phyloP scores from a whole-genome alignment of 116 monocot species.

The Papilionanthe hybrid region DNA sequence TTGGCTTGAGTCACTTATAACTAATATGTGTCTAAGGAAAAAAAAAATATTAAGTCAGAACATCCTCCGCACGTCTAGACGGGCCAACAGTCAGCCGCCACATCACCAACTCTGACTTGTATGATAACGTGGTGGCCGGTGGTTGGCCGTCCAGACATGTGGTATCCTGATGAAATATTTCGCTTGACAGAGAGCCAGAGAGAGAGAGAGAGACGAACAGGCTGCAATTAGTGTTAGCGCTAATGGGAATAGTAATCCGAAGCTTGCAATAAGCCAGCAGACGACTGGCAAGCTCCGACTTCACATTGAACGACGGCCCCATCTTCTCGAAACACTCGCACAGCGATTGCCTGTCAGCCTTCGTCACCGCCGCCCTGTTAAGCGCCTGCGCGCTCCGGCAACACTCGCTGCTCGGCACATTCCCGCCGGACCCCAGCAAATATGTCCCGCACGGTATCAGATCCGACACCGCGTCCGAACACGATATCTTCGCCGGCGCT shows the following conservation, averaged over 20 bases:
- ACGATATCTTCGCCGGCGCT: slow-evolving; percentile 23
- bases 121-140: too few relatives aligned
- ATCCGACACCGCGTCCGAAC: slow-evolving; percentile 49
- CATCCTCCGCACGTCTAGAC: too few relatives aligned
- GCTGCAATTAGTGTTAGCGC: not conserved
- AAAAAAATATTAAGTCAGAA: too few relatives aligned
- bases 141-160: too few relatives aligned
- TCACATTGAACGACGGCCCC: slow-evolving; percentile 63
- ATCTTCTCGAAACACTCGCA: slow-evolving; percentile 50
- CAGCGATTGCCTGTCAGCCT: slow-evolving; percentile 16
- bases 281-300: slow-evolving; percentile 15
- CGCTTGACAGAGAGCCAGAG: too few relatives aligned
- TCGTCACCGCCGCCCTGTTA: slow-evolving; percentile 23
- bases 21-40: too few relatives aligned
- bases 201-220: not conserved
- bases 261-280: slow-evolving; percentile 47
- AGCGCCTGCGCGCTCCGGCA: slow-evolving; percentile 42
- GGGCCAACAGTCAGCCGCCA: too few relatives aligned
- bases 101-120: too few relatives aligned
- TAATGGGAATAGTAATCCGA: slow-evolving; percentile 30
- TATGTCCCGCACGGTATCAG: slow-evolving; percentile 58
- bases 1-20: too few relatives aligned
- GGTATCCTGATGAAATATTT: too few relatives aligned
- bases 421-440: slow-evolving; percentile 27
- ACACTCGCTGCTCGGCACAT: slow-evolving; percentile 30